Evolutionary conservation across 2,329 filamentous ascomycete species (phyloP), one percentile per base, ranked within the genome.

Genomic region (Botrytis sinoallii): DNA sequence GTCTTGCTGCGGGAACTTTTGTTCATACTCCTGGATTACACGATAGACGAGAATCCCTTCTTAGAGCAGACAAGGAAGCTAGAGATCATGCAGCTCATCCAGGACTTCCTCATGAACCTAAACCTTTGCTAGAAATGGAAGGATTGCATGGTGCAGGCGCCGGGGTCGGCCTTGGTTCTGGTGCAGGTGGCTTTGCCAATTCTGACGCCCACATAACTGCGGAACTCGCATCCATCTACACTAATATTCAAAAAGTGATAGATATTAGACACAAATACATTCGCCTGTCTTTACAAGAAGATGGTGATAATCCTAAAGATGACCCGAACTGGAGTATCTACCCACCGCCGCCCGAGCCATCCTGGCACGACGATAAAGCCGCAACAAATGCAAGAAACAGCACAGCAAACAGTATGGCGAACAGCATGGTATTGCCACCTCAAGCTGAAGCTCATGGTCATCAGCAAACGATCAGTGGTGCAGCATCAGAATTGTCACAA

Each of bases 261-360:
- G 93, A 98, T 78, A 86, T 95, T 59, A 90, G 96, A 75, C 91
- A 94, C 81, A 97, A 94, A 79, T 99, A 98, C 83, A 93, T 98
- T 70, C 86, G 89, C 1, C 83, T 98, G 25, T 98, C 96, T 0
- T 85, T 95, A 32, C 96, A 99, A 81, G 88, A 92, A 16, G 88
- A 91, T 12, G 88, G 89, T 20, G 93, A 97, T 81, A 98, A 98
- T 78, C 96, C 96, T 1, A 94, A 94, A 79, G 94, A 98, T 81
- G 89, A 92, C 29, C 87, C 91, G 0, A 88, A 86, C 68, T 99
- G 95, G 95, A 87, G 88, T 71, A 93, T 99, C 63, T 98, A 98
- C 79, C 96, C 96, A 16, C 90, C 93, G 22, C 95, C 95, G 7
- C 96, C 95, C 9, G 93, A 97, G 79, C 96, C 96, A 25, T 93